Conservation (phyloP, 31 red algal genomes). For the Porphyra umbilicalis region DNA sequence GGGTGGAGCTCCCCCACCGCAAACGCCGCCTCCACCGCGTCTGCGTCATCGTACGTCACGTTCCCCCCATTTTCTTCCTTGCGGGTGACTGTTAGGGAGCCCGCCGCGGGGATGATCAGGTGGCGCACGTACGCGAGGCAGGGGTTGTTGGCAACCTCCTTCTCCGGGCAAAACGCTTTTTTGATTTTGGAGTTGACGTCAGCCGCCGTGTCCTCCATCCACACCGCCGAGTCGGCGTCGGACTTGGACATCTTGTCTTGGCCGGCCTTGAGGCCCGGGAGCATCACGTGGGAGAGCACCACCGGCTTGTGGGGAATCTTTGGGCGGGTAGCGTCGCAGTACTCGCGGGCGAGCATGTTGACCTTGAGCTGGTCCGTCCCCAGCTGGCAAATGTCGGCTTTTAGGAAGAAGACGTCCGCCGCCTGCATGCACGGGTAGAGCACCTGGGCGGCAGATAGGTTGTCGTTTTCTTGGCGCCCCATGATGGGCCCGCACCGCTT, state of each 20-base stretch:
- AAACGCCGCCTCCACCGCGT: slow-evolving; percentile 57
- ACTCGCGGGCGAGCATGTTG: slow-evolving; percentile 97
- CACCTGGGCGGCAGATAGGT: slow-evolving; percentile 97
- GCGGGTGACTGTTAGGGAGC: slow-evolving; percentile 28
- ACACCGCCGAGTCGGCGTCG: slow-evolving; percentile 89
- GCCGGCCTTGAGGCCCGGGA: slow-evolving; percentile 93
- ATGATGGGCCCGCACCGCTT: slow-evolving; percentile 96
- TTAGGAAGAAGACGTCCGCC: slow-evolving; percentile 97
- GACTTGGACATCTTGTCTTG: slow-evolving; percentile 99
- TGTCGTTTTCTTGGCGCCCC: slow-evolving; percentile 88
- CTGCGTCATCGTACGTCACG: slow-evolving; percentile 40
- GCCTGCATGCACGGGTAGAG: slow-evolving; percentile 99
- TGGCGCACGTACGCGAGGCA: slow-evolving; percentile 84
- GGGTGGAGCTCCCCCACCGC: slow-evolving; percentile 72
- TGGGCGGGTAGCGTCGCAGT: slow-evolving; percentile 84
- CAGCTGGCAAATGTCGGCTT: slow-evolving; percentile 96
- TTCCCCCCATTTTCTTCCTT: slow-evolving; percentile 79
- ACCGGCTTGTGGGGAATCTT: slow-evolving; percentile 94
- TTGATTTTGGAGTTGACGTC: slow-evolving; percentile 96
- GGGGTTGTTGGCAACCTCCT: slow-evolving; percentile 67
- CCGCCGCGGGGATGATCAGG: slow-evolving; percentile 63
- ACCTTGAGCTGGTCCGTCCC: slow-evolving; percentile 98
- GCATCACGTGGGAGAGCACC: slow-evolving; percentile 95
- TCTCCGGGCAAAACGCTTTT: slow-evolving; percentile 80
- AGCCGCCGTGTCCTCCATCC: slow-evolving; percentile 85